Percentiles rank a stretch among this genome's conserved stretches.
Conservation (phyloP, 768 basidiomycete genomes). For the Lentinula boryana region DNA sequence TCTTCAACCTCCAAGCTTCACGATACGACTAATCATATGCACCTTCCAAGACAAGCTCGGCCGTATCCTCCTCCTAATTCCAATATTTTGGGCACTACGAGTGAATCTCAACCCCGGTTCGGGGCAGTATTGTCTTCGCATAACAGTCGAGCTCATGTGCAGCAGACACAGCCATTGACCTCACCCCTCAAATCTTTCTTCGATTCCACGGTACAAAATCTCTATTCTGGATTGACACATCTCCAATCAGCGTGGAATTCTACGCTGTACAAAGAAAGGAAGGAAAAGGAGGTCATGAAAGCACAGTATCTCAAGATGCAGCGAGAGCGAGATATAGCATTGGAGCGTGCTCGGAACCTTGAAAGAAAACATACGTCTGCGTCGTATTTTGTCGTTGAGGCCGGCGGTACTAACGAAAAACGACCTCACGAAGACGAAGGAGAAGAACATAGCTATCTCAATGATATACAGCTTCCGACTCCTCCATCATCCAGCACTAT, state of each 20-base stretch:
- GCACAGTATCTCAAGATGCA: neutral
- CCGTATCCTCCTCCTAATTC: neutral
- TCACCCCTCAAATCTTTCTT: neutral
- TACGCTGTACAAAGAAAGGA: neutral
- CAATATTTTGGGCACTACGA: neutral
- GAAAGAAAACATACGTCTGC: neutral
- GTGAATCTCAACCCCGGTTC: neutral
- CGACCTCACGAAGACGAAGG: neutral
- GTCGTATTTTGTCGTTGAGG: neutral
- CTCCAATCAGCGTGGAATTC: neutral
- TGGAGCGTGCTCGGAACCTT: neutral
- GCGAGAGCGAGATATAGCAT: conserved; percentile 3
- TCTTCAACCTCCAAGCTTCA: neutral
- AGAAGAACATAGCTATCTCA: neutral
- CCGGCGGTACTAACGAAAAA: neutral
- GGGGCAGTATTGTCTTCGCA: neutral
- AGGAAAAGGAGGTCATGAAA: neutral
- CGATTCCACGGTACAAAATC: neutral
- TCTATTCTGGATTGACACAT: conserved; percentile 2
- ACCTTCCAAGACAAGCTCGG: neutral
- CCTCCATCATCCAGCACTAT: neutral
- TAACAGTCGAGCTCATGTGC: neutral
- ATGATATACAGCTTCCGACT: neutral
- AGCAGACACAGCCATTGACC: neutral
- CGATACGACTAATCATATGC: neutral